Conservation (phyloP, 1,284 basidiomycete species). For the Leccinum solheimii region DNA sequence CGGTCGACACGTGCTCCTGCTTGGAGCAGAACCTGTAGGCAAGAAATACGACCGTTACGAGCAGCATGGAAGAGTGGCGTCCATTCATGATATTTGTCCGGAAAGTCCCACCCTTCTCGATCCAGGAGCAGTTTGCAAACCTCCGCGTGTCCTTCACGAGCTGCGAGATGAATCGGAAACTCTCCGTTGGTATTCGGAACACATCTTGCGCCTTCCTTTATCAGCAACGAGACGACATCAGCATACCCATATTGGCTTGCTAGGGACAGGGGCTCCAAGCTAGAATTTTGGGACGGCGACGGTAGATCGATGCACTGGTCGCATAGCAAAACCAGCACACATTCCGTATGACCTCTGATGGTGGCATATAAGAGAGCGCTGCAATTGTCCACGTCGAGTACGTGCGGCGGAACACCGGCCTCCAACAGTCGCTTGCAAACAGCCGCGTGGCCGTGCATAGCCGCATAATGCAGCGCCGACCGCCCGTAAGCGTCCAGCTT, state of each 20-base stretch:
- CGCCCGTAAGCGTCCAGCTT: slow-evolving; percentile 89
- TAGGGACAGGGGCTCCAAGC: slow-evolving; percentile 87
- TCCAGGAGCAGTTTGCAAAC: slow-evolving; percentile 80
- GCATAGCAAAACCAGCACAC: slow-evolving; percentile 77
- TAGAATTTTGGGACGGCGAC: slow-evolving; percentile 49
- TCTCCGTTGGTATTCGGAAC: slow-evolving; percentile 92
- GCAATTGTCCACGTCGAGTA: slow-evolving; percentile 91
- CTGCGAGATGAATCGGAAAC: slow-evolving; percentile 96
- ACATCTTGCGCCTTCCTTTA: slow-evolving; percentile 78
- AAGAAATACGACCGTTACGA: slow-evolving; percentile 80
- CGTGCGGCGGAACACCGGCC: slow-evolving; percentile 63
- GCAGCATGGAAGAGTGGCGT: slow-evolving; percentile 97
- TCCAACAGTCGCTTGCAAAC: slow-evolving; percentile 81
- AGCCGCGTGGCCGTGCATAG: slow-evolving; percentile 85
- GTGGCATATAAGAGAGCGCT: slow-evolving; percentile 93
- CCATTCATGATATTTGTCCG: slow-evolving; percentile 98
- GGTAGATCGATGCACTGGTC: slow-evolving; percentile 55
- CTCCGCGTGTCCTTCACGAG: slow-evolving; percentile 88
- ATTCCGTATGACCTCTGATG: slow-evolving; percentile 80
- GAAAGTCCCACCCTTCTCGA: slow-evolving; percentile 81
- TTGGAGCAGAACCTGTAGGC: slow-evolving; percentile 76
- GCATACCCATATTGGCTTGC: slow-evolving; percentile 90
- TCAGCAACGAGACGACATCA: slow-evolving; percentile 68
- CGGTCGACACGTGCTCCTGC: slow-evolving; percentile 76
- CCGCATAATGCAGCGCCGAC: slow-evolving; percentile 93